A percentile compares a stretch with the other conserved stretches of the same genome.
Evolutionary conservation across 129 eudicot genomes (phyloP).

Genomic region (Chrysanthemum seticuspe): DNA sequence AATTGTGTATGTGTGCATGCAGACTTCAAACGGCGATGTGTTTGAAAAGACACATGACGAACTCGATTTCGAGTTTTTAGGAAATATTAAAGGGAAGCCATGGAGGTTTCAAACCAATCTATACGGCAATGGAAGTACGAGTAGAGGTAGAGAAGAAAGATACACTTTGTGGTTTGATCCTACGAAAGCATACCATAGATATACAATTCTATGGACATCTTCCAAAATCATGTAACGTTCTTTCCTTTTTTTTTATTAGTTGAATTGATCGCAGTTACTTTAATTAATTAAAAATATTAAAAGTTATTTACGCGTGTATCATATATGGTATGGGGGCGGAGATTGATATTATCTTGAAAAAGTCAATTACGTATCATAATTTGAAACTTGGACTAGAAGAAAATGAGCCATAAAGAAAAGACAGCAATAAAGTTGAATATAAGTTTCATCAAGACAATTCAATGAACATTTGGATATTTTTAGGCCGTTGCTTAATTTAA

Average conservation of each 20-base stretch:
- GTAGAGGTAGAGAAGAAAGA: constrained; percentile 93
- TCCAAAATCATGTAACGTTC: constrained; percentile 56
- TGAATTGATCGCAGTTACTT: not conserved
- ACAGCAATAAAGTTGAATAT: constrained; percentile 26
- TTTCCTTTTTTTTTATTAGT: not conserved
- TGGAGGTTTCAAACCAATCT: constrained; percentile 95
- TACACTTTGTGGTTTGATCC: constrained; percentile 90
- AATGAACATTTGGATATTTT: constrained; percentile 11
- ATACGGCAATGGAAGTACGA: constrained; percentile 95
- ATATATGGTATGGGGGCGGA: not conserved
- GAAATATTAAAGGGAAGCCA: constrained; percentile 70
- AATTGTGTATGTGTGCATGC: not conserved
- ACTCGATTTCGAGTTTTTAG: constrained; percentile 86
- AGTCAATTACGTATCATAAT: constrained; percentile 38
- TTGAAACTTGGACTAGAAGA: constrained; percentile 40
- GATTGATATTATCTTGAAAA: constrained; percentile 20
- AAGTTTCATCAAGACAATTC: constrained; percentile 22
- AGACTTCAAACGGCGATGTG: constrained; percentile 86
- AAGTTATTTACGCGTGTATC: too few relatives aligned
- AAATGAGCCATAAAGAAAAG: constrained; percentile 23
- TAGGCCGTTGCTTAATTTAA: constrained; percentile 5
- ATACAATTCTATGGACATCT: constrained; percentile 81
- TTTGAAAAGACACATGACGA: constrained; percentile 80
- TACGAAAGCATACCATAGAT: constrained; percentile 73
- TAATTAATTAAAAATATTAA: too few relatives aligned